Evolutionary conservation across 1,139 yeast species (phyloP).

Genomic region (Williopsis jadinii): DNA sequence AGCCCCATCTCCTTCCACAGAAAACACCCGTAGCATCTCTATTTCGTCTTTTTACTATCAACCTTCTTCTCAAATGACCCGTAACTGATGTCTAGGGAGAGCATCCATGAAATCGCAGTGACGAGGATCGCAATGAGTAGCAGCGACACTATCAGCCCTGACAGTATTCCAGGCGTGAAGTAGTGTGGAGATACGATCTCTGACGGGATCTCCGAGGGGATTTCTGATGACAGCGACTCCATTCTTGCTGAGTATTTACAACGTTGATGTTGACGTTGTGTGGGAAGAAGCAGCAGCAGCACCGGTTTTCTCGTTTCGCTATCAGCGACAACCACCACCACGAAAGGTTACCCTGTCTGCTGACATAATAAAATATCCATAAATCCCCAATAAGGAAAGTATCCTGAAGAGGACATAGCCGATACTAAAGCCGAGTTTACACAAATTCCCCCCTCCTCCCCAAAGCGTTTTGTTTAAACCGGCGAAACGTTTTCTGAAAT

Average conservation of each 20-base stretch:
- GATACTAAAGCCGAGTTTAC: neutral
- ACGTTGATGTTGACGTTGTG: neutral
- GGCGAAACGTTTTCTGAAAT: too few relatives aligned
- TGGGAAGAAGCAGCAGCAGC: neutral
- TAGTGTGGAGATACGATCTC: constrained; percentile 7
- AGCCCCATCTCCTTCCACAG: too few relatives aligned
- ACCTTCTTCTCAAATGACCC: constrained; percentile 63
- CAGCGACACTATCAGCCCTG: constrained; percentile 52
- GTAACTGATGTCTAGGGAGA: constrained; percentile 57
- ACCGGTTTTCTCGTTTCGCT: too few relatives aligned
- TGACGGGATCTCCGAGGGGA: neutral
- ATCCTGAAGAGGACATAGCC: neutral
- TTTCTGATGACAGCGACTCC: neutral
- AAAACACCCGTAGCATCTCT: too few relatives aligned
- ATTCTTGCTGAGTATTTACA: neutral
- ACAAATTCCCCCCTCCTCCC: neutral
- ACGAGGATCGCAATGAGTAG: constrained; percentile 43
- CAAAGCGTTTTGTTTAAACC: too few relatives aligned
- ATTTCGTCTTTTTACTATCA: constrained; percentile 47
- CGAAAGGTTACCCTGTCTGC: neutral
- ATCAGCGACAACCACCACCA: too few relatives aligned
- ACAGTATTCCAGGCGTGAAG: constrained; percentile 47
- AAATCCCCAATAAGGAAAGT: neutral
- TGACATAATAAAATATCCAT: neutral
- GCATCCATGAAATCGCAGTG: constrained; percentile 56